Percentiles rank a stretch among this genome's conserved stretches.
Evolutionary conservation across 1,284 basidiomycete genomes (phyloP).

Genomic region (Athelia psychrophila): DNA sequence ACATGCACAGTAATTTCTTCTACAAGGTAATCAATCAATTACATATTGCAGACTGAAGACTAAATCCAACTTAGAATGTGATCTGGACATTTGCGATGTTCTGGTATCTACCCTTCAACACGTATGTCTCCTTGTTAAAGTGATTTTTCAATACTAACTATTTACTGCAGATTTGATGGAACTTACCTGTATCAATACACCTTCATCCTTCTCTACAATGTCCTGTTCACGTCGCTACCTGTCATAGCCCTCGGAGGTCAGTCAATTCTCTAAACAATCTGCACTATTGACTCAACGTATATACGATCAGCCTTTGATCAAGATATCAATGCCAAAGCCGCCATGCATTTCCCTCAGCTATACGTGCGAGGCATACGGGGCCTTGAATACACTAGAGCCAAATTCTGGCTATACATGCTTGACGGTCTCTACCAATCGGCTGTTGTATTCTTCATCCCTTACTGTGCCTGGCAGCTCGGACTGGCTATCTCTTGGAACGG

Average conservation of each 20-base stretch:
- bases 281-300: slow-evolving; percentile 6
- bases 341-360: slow-evolving; percentile 89
- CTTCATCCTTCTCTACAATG: slow-evolving; percentile 88
- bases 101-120: slow-evolving; percentile 91
- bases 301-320: slow-evolving; percentile 81
- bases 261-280: slow-evolving; percentile 15
- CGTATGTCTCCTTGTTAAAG: slow-evolving; percentile 36
- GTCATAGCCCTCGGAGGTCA: slow-evolving; percentile 87
- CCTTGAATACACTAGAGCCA: slow-evolving; percentile 86
- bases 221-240: slow-evolving; percentile 92
- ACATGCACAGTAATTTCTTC: slow-evolving; percentile 98
- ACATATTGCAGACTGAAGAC: slow-evolving; percentile 4
- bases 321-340: slow-evolving; percentile 89
- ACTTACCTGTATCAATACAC: slow-evolving; percentile 97
- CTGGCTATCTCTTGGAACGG: slow-evolving; percentile 69
- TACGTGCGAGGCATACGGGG: slow-evolving; percentile 93
- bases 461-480: slow-evolving; percentile 70
- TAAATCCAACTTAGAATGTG: slow-evolving; percentile 59
- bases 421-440: slow-evolving; percentile 94
- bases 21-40: slow-evolving; percentile 72
- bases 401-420: slow-evolving; percentile 95
- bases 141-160: slow-evolving; percentile 9
- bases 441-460: slow-evolving; percentile 91
- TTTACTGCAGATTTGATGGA: slow-evolving; percentile 76
- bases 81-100: slow-evolving; percentile 93